Percentiles rank a stretch among this genome's conserved stretches.
phyloP scores from a whole-genome alignment of 2,329 filamentous ascomycete genomes.

The Botrytis fabae region DNA sequence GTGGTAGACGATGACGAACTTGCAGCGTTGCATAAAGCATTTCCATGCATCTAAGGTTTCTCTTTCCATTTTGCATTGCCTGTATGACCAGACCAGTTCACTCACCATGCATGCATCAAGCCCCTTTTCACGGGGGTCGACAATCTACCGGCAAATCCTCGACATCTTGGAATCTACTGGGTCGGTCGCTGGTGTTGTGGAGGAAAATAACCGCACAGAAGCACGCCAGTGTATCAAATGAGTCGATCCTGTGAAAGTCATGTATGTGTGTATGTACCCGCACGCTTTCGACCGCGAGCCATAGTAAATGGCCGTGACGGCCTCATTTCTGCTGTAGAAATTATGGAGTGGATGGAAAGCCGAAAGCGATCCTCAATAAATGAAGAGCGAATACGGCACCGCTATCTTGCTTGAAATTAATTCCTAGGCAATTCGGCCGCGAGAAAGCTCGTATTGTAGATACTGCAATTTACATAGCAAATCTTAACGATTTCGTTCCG shows the following conservation, averaged over 20 bases:
- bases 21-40: background rate
- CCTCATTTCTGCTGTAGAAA: background rate
- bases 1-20: background rate
- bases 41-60: background rate
- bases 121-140: constrained; percentile 5
- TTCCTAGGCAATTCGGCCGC: background rate
- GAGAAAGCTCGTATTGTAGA: constrained; percentile 12
- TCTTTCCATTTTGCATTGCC: background rate
- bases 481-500: background rate
- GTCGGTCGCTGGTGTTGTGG: background rate
- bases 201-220: background rate
- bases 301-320: background rate
- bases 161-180: background rate
- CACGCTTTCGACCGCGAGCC: background rate
- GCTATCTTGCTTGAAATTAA: background rate
- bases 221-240: background rate
- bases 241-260: background rate
- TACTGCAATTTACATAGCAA: background rate
- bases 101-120: background rate
- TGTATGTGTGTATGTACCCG: too few relatives aligned
- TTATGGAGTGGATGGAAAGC: background rate
- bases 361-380: background rate
- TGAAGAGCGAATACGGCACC: background rate
- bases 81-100: background rate
- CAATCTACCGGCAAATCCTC: background rate